phyloP scores from a whole-genome alignment of 1,139 yeast genomes.

The Suhomyces wounanorum region DNA sequence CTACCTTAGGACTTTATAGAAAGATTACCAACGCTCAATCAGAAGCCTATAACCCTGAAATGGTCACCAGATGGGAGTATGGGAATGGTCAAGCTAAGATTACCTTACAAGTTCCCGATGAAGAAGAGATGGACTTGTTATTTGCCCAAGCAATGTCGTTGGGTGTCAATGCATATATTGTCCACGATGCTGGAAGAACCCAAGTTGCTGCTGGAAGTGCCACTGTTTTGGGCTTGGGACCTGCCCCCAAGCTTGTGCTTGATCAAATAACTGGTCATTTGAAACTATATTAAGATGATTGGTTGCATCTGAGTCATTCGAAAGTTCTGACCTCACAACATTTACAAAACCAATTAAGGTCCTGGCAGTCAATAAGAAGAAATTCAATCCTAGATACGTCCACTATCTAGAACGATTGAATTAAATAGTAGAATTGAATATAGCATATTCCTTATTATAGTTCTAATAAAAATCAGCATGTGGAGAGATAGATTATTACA shows the following conservation, averaged over 20 bases:
- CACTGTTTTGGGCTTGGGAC: constrained; percentile 93
- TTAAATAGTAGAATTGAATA: too few species aligned
- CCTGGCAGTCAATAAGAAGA: background rate
- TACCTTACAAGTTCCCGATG: constrained; percentile 73
- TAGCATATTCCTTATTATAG: too few species aligned
- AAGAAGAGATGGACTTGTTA: constrained; percentile 75
- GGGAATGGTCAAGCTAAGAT: constrained; percentile 92
- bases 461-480: too few species aligned
- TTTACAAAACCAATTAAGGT: background rate
- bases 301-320: background rate
- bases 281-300: constrained; percentile 57
- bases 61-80: constrained; percentile 76
- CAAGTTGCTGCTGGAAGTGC: constrained; percentile 95
- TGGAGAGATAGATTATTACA: too few species aligned
- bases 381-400: too few species aligned
- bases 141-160: constrained; percentile 80
- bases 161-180: constrained; percentile 75
- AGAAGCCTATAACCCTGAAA: constrained; percentile 57
- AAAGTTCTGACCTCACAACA: background rate
- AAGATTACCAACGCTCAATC: constrained; percentile 57
- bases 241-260: constrained; percentile 84
- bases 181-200: constrained; percentile 96
- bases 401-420: too few species aligned
- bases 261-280: constrained; percentile 81
- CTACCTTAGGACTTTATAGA: constrained; percentile 89